Percentiles rank a stretch among this genome's conserved stretches.
Conservation (phyloP, 306 rosid species). For the Rosa persica region DNA sequence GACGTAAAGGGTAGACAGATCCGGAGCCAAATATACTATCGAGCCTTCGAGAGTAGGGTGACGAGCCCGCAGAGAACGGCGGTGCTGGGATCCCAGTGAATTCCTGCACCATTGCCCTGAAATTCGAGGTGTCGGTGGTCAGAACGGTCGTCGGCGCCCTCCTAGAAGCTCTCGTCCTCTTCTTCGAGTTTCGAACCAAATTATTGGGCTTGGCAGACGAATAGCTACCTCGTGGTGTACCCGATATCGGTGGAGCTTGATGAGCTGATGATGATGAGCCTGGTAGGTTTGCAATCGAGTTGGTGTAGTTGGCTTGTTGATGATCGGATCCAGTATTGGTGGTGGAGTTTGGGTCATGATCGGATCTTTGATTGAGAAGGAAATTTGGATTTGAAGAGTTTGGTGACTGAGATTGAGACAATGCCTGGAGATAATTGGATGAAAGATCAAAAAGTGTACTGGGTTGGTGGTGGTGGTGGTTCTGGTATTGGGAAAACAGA, state of each 20-base stretch:
- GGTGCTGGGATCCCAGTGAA: conserved; percentile 94
- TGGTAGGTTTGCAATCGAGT: conserved; percentile 7
- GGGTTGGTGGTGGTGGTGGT: conserved; percentile 23
- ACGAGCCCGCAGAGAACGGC: conserved; percentile 54
- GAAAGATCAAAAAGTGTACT: conserved; percentile 45
- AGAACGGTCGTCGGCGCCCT: conserved; percentile 91
- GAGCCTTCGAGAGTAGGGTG: conserved; percentile 55
- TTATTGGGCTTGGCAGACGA: background rate
- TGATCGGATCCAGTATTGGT: conserved; percentile 36
- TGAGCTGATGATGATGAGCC: background rate
- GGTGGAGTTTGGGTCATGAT: conserved; percentile 15
- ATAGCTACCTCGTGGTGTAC: background rate
- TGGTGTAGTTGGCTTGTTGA: conserved; percentile 27
- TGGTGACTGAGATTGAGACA: conserved; percentile 44
- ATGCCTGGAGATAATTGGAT: conserved; percentile 40
- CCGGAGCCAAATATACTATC: conserved; percentile 56
- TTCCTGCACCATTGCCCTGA: conserved; percentile 97
- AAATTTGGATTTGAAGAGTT: conserved; percentile 38
- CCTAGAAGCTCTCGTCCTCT: conserved; percentile 81
- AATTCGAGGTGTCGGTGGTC: conserved; percentile 86
- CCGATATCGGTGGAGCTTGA: background rate
- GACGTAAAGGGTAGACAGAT: conserved; percentile 53
- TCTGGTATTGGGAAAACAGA: conserved; percentile 37
- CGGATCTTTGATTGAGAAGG: conserved; percentile 33
- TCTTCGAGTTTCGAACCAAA: conserved; percentile 57